phyloP scores from a whole-genome alignment of 2,329 filamentous ascomycete genomes.

The Aspergillus sp. region DNA sequence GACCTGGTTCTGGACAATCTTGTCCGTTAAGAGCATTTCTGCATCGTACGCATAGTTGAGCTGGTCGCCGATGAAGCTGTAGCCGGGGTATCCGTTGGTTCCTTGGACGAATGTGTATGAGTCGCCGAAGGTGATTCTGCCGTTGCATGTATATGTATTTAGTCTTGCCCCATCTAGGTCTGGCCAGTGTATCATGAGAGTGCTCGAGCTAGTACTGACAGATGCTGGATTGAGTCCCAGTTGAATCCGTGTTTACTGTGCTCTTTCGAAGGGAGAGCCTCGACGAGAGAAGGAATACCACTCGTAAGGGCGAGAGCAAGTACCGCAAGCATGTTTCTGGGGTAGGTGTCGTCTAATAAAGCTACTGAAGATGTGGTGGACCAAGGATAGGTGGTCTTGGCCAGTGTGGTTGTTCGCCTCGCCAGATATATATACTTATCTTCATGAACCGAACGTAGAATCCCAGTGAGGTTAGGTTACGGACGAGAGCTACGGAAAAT shows the following conservation, averaged over 20 bases:
- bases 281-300: constrained; percentile 3
- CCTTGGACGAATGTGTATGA: constrained; percentile 53
- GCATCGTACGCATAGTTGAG: constrained; percentile 49
- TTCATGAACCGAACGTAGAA: constrained; percentile 11
- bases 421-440: not conserved
- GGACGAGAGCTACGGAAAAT: constrained; percentile 13
- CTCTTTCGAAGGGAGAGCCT: not conserved
- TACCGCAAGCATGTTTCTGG: not conserved
- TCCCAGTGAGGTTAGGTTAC: not conserved
- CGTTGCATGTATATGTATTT: not conserved
- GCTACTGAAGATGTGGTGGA: not conserved
- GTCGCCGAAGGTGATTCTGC: constrained; percentile 32
- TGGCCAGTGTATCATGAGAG: too few species aligned
- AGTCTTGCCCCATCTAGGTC: not conserved
- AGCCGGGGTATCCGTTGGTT: constrained; percentile 51
- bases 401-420: not conserved
- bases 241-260: constrained; percentile 6
- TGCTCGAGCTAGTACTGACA: constrained; percentile 12
- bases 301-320: constrained; percentile 2
- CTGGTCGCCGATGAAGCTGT: constrained; percentile 56
- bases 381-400: not conserved
- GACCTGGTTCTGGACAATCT: constrained; percentile 52
- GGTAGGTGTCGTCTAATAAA: not conserved
- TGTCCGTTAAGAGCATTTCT: constrained; percentile 45
- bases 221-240: constrained; percentile 17